A percentile compares a stretch with the other conserved stretches of the same genome.
Conservation (phyloP, 257 asterid genomes). For the Solanum tarapatanum region DNA sequence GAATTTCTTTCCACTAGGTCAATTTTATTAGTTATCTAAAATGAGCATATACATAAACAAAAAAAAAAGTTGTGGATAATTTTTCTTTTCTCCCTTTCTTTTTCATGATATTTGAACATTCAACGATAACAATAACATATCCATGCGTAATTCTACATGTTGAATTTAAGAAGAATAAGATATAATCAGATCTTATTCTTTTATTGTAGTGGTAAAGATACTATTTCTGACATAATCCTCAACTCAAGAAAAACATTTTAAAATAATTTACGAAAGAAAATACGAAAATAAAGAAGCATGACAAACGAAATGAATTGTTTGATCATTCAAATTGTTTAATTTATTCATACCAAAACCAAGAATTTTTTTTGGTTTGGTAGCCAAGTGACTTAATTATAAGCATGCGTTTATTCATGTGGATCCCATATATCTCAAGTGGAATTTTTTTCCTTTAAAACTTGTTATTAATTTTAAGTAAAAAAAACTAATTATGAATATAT, state of each 20-base stretch:
- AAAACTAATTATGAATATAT: background rate
- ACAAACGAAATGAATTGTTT: background rate
- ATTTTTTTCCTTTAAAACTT: background rate
- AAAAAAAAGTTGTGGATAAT: no score
- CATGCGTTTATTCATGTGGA: background rate
- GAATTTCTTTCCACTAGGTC: background rate
- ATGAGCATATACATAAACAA: background rate
- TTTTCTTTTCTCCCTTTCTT: background rate
- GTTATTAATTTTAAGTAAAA: no score
- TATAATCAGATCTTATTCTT: accelerated
- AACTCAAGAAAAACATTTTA: background rate
- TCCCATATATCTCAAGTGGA: background rate
- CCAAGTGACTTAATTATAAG: background rate
- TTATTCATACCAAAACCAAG: background rate
- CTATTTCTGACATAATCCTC: background rate
- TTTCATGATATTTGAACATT: background rate
- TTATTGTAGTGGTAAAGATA: background rate
- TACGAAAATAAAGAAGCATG: background rate
- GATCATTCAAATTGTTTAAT: background rate
- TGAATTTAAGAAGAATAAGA: accelerated
- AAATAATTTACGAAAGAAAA: background rate
- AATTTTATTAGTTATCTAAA: background rate
- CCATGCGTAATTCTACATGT: background rate
- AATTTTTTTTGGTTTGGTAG: background rate
- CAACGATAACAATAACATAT: background rate